Percentiles rank a stretch among this genome's conserved stretches.
These are phyloP conservation scores for Scedosporium apiospermum DNA, from an alignment of 2,329 filamentous ascomycete genomes.

Conservation along the genomic window DNA sequence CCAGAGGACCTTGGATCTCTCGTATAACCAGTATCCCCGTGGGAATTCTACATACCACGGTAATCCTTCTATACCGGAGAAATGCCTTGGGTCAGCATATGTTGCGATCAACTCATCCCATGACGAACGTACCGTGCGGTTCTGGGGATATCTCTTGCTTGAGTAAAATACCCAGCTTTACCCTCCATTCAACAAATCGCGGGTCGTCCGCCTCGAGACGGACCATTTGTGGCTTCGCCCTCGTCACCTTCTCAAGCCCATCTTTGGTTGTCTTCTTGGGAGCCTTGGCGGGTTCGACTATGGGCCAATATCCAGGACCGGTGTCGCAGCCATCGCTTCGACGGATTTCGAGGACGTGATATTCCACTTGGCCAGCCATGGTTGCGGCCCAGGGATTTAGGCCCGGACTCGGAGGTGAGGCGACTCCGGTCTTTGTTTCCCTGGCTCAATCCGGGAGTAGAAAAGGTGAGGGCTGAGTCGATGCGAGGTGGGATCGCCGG, in stretches of 20 bases:
- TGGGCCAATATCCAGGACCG: constrained; percentile 34
- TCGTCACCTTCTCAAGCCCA: constrained; percentile 23
- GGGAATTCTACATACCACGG: constrained; percentile 36
- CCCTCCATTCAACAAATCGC: constrained; percentile 32
- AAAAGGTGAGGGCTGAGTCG: neutral
- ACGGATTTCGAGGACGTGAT: constrained; percentile 17
- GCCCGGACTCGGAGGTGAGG: too few species aligned
- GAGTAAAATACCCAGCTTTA: constrained; percentile 34
- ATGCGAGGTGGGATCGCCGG: too few species aligned
- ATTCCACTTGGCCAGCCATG: neutral
- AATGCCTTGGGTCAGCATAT: constrained; percentile 7
- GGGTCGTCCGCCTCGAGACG: constrained; percentile 32
- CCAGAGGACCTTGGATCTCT: constrained; percentile 38
- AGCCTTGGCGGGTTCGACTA: constrained; percentile 16
- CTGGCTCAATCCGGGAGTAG: neutral
- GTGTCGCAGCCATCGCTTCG: constrained; percentile 37
- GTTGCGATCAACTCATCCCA: neutral
- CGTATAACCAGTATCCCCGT: constrained; percentile 35
- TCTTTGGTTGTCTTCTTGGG: constrained; percentile 28
- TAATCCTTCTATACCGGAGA: constrained; percentile 24
- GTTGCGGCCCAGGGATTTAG: neutral
- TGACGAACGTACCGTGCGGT: constrained; percentile 24
- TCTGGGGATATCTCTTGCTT: constrained; percentile 34
- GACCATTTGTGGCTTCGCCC: constrained; percentile 32
- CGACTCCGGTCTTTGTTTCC: neutral